Evolutionary conservation across 495 filamentous ascomycete genomes (phyloP), one percentile per base, ranked within the genome.

Genomic region (Penicillium bialowiezense): DNA sequence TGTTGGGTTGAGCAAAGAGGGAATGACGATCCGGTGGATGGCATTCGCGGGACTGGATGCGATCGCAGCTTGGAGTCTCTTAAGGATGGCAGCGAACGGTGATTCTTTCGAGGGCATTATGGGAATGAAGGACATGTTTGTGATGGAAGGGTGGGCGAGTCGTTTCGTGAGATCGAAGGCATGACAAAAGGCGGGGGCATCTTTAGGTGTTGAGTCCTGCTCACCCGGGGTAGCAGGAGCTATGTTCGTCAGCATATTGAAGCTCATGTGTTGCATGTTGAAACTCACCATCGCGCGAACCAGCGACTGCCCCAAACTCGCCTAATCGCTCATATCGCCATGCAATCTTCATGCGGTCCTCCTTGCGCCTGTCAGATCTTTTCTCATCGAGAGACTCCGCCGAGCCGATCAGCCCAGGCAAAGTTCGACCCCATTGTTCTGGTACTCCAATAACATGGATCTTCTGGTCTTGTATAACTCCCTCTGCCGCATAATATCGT

Each of bases 271-370:
- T 19, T 23, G 14, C 38, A 29, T 19, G 7, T 31, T 13, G 43
- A 54, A 41, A 48, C 67, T 64, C 62, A 78, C 74, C 52, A 55
- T 48, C 84, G 78, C 78, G 78, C 54, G 76, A 72, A 37, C 74
- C 74, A 33, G 76, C 74, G 44, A 73, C 70, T 21, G 70, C 63
- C 20, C 82, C 71, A 70, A 81, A 77, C 45, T 87, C 83, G 18
- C 90, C 87, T 52, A 97, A 64, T 15, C 84, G 80, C 64, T 97
- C 91, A 70, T 98, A 98, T 66, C 93, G 74, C 93, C 93, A 98
- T 8, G 93, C 93, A 67, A 98, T 98, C 72, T 96, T 97, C 93
- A 98, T 98, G 65, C 82, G 86, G 47, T 95, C 89, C 24, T 79
- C 46, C 52, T 64, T 66, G 37, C 67, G 62, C 44, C 50, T 76